These are phyloP conservation scores for Kuraishia hungarica DNA, from an alignment of 805 yeast species.

Conservation along the genomic window DNA sequence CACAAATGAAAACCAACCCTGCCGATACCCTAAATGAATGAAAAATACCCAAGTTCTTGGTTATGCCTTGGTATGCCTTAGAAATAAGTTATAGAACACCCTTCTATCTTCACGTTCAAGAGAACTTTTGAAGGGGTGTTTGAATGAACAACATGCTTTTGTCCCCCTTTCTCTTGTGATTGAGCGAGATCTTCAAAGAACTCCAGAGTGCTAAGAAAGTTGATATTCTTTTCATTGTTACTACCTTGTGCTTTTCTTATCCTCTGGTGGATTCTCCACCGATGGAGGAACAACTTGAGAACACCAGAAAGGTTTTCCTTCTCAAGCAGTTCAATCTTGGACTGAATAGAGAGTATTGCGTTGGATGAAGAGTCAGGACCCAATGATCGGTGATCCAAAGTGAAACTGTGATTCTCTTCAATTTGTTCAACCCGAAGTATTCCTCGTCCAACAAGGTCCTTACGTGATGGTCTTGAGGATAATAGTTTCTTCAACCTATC, in stretches of 20 bases:
- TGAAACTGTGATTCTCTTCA: neutral
- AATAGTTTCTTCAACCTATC: slow-evolving; percentile 3
- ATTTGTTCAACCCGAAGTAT: neutral
- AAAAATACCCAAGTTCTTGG: no score
- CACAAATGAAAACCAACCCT: neutral
- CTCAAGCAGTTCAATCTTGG: slow-evolving; percentile 2
- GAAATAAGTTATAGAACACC: neutral
- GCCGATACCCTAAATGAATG: no score
- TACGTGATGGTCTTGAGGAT: neutral
- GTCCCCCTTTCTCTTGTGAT: neutral
- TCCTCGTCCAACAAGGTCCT: slow-evolving; percentile 1
- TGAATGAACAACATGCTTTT: neutral
- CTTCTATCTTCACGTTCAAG: neutral
- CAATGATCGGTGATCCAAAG: neutral
- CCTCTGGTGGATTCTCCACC: neutral
- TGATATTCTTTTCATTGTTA: neutral
- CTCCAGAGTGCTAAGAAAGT: neutral
- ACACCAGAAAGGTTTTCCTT: slow-evolving; percentile 1
- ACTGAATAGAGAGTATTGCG: neutral
- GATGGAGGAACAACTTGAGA: neutral
- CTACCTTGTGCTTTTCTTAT: neutral
- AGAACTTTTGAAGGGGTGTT: neutral
- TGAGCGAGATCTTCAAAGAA: neutral
- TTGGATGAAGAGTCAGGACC: neutral
- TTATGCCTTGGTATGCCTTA: no score